These are phyloP conservation scores for Rutstroemia sp. DNA, from an alignment of 2,329 filamentous ascomycete genomes.

Conservation along the genomic window DNA sequence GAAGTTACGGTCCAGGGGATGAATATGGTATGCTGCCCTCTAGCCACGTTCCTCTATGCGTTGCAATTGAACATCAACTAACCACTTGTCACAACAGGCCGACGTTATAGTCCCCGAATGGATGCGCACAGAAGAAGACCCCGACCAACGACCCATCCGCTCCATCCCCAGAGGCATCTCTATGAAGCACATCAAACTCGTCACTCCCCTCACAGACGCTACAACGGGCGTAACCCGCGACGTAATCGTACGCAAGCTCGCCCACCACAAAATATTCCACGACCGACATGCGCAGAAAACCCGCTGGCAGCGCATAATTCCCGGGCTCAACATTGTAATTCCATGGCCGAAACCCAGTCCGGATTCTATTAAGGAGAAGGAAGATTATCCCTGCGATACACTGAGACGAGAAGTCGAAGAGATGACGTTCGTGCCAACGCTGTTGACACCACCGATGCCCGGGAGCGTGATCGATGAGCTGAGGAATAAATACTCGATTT, in stretches of 20 bases:
- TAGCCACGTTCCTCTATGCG: too few relatives aligned
- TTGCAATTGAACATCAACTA: background rate
- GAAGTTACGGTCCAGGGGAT: conserved; percentile 54
- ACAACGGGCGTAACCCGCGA: conserved; percentile 60
- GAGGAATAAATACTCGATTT: conserved; percentile 72
- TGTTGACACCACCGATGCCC: conserved; percentile 74
- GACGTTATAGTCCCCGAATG: conserved; percentile 36
- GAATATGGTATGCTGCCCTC: conserved; percentile 49
- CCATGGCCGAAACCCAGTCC: conserved; percentile 62
- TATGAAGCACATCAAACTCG: conserved; percentile 69
- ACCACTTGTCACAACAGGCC: conserved; percentile 27
- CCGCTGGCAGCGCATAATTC: conserved; percentile 52
- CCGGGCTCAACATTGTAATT: conserved; percentile 64
- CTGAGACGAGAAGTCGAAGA: conserved; percentile 67
- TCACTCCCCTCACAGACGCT: conserved; percentile 65
- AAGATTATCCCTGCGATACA: conserved; percentile 62
- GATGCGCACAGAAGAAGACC: conserved; percentile 32
- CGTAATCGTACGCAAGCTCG: conserved; percentile 67
- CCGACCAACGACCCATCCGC: conserved; percentile 35
- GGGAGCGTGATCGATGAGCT: conserved; percentile 74
- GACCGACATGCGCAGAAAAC: conserved; percentile 43
- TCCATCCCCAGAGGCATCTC: conserved; percentile 37
- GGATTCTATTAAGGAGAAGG: conserved; percentile 32
- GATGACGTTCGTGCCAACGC: conserved; percentile 68
- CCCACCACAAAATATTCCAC: conserved; percentile 41